Percentiles rank a stretch among this genome's conserved stretches.
Evolutionary conservation across 352 stramenopile genomes (phyloP).

Genomic region (Pelagophyceae sp.): DNA sequence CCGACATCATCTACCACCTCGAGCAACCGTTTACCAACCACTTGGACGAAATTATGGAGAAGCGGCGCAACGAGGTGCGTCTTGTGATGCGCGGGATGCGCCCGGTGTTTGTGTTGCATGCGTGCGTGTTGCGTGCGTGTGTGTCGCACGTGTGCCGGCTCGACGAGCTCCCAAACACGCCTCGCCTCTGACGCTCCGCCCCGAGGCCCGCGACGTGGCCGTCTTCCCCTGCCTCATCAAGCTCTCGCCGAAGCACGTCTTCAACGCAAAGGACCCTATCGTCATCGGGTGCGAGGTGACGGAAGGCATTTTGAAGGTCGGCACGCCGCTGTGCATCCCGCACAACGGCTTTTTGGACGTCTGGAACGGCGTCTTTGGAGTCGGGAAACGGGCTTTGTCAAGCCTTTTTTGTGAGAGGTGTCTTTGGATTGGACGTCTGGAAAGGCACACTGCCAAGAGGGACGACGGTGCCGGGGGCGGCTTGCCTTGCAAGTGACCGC

Average conservation of each 20-base stretch:
- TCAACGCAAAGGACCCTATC: slow-evolving; percentile 99
- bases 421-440: too few species aligned
- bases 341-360: slow-evolving; percentile 66
- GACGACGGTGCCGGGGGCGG: too few species aligned
- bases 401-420: too few species aligned
- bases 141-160: slow-evolving; percentile 49
- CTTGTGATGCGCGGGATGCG: slow-evolving; percentile 48
- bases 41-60: slow-evolving; percentile 86
- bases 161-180: too few species aligned
- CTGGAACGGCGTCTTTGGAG: too few species aligned
- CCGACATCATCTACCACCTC: slow-evolving; percentile 99
- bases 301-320: slow-evolving; percentile 94
- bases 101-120: neutral
- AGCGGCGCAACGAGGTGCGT: slow-evolving; percentile 69
- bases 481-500: too few species aligned
- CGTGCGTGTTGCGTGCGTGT: neutral
- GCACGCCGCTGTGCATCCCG: slow-evolving; percentile 82
- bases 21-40: slow-evolving; percentile 98
- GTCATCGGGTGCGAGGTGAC: slow-evolving; percentile 93
- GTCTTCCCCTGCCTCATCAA: slow-evolving; percentile 89
- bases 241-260: slow-evolving; percentile 94
- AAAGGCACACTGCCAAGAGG: too few species aligned
- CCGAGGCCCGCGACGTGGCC: slow-evolving; percentile 50
- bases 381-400: too few species aligned
- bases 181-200: too few species aligned